phyloP scores from a whole-genome alignment of 441 rosid genomes.

The Adansonia madagascariensis region DNA sequence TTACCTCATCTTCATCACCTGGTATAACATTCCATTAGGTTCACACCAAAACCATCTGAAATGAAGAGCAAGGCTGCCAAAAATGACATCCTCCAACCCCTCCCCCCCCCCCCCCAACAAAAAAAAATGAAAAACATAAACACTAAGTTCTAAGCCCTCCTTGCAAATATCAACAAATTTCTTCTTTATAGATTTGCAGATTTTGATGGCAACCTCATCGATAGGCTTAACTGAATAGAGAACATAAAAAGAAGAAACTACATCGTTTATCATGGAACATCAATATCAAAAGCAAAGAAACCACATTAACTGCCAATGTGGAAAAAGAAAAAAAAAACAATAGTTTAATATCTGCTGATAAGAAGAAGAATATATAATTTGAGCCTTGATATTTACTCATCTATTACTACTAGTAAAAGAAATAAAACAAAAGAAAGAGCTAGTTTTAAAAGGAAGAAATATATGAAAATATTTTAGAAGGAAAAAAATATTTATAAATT shows the following conservation, averaged over 20 bases:
- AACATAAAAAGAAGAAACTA: slow-evolving; percentile 51
- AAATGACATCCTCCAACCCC: neutral
- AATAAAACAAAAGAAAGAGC: no score
- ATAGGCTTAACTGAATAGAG: slow-evolving; percentile 86
- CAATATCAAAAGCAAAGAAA: neutral
- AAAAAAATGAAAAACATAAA: neutral
- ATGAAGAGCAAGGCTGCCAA: neutral
- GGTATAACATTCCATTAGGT: slow-evolving; percentile 26
- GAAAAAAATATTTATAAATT: no score
- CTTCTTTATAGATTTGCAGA: slow-evolving; percentile 88
- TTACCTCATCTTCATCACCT: slow-evolving; percentile 94
- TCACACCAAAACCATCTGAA: slow-evolving; percentile 9
- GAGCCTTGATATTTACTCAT: no score
- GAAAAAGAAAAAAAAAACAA: no score
- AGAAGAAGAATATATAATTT: no score
- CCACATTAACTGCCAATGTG: neutral
- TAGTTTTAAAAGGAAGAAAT: no score
- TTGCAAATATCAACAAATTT: slow-evolving; percentile 96
- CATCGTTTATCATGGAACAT: slow-evolving; percentile 19
- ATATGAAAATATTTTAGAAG: no score
- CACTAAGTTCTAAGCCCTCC: slow-evolving; percentile 92
- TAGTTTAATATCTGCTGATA: no score
- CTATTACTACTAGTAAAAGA: no score
- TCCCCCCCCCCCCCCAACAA: neutral
- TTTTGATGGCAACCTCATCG: slow-evolving; percentile 97